phyloP scores from a whole-genome alignment of 2,329 filamentous ascomycete species.

The Diplodia seriata region DNA sequence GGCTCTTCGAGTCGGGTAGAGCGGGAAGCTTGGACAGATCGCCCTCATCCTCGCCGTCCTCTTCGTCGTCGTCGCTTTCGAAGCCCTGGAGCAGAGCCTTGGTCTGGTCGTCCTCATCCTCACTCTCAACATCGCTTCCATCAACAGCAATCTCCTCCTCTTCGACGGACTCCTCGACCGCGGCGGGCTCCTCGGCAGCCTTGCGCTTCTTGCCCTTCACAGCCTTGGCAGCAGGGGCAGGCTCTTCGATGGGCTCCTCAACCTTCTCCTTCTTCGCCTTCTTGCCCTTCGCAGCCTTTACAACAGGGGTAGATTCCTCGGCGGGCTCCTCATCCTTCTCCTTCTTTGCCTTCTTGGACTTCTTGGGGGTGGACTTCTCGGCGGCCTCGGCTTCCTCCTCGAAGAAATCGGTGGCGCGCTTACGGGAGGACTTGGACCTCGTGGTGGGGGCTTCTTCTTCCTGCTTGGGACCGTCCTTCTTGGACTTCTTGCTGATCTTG shows the following conservation, averaged over 20 bases:
- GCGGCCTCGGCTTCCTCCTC: slow-evolving; percentile 33
- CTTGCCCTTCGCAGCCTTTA: slow-evolving; percentile 24
- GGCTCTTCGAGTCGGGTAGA: slow-evolving; percentile 43
- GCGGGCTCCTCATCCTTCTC: slow-evolving; percentile 14
- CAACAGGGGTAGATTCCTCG: neutral
- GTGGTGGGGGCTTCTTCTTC: slow-evolving; percentile 37
- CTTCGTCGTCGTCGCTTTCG: slow-evolving; percentile 54
- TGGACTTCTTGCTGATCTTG: slow-evolving; percentile 31
- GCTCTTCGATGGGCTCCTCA: slow-evolving; percentile 10
- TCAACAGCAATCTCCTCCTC: slow-evolving; percentile 37
- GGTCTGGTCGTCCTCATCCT: slow-evolving; percentile 55
- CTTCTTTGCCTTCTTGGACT: slow-evolving; percentile 40
- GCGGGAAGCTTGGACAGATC: slow-evolving; percentile 47
- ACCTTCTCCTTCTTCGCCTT: slow-evolving; percentile 6
- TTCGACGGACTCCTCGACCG: slow-evolving; percentile 21
- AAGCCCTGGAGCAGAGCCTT: slow-evolving; percentile 60
- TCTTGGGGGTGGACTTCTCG: slow-evolving; percentile 35
- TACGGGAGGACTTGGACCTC: slow-evolving; percentile 43
- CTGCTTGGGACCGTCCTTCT: slow-evolving; percentile 36
- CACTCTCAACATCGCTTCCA: slow-evolving; percentile 41
- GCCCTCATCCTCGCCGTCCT: slow-evolving; percentile 49
- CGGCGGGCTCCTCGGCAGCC: slow-evolving; percentile 20
- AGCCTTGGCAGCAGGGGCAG: slow-evolving; percentile 11
- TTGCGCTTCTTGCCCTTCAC: slow-evolving; percentile 33
- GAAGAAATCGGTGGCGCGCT: slow-evolving; percentile 48